Base-by-base conservation (phyloP, 2,329 filamentous ascomycete genomes). In the Aspergillus cejpii region DNA sequence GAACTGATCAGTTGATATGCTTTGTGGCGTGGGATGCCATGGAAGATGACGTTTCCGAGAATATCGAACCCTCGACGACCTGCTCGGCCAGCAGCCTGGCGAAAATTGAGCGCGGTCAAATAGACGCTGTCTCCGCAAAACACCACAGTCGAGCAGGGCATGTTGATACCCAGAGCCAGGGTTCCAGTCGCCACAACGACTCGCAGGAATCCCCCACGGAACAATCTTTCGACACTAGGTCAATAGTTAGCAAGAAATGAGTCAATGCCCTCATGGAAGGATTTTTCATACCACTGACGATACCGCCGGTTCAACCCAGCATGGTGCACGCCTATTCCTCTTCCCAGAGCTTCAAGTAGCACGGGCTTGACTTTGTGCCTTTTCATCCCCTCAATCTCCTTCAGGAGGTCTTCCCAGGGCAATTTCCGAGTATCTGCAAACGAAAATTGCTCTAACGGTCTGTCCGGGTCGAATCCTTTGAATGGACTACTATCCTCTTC, bases 121-220 rank as follows among this genome's bases (percentile, higher is more conserved):
- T 78, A 88, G 2, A 85, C 73, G 0, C 81, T 86, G 60, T 90
- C 85, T 0, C 84, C 84, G 12, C 74, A 76, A 61, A 91, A 91
- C 1, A 88, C 79, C 0, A 89, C 84, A 1, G 85, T 91, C 62
- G 86, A 87, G 62, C 85, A 90, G 7, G 86, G 86, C 83, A 87
- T 87, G 55, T 87, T 91, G 69, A 91, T 84, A 69, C 86, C 86
- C 4, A 90, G 70, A 1, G 83, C 83, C 17, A 89, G 73, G 0
- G 85, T 89, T 1, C 84, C 85, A 1, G 85, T 90, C 0, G 85
- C 85, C 20, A 90, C 74, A 21, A 90, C 80, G 1, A 84, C 80
- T 6, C 78, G 75, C 31, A 90, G 64, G 57, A 78, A 89, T 0
- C 84, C 83, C 60, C 78, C 83, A 6, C 86, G 49, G 20, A 53